Conservation (phyloP, 2,329 filamentous ascomycete species). For the Colletotrichum sp. region DNA sequence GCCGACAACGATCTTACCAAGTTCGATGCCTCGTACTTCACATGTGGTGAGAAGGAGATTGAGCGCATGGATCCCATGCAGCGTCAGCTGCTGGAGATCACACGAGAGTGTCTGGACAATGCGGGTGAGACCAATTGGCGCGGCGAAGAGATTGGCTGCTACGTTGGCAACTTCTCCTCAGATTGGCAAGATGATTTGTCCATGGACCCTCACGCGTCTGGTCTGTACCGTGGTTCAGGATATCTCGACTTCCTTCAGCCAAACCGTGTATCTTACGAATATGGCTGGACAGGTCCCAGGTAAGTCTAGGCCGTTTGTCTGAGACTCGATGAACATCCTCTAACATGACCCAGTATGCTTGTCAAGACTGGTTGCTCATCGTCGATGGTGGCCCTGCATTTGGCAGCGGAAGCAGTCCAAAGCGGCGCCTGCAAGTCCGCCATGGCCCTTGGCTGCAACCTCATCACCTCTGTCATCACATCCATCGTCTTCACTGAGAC, state of each 20-base stretch:
- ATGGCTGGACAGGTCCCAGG: slow-evolving; percentile 35
- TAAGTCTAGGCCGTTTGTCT: not conserved
- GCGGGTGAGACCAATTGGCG: slow-evolving; percentile 29
- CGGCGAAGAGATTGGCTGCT: slow-evolving; percentile 30
- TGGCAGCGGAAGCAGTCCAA: slow-evolving; percentile 32
- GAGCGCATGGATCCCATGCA: slow-evolving; percentile 34
- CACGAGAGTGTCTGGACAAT: slow-evolving; percentile 33
- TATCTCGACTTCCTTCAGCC: slow-evolving; percentile 27
- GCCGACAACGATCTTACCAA: slow-evolving; percentile 25
- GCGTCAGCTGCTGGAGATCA: slow-evolving; percentile 29
- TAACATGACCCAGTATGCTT: slow-evolving; percentile 28
- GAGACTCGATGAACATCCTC: rapidly evolving
- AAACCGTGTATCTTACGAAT: slow-evolving; percentile 36
- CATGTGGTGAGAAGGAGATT: slow-evolving; percentile 29
- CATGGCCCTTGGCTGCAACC: slow-evolving; percentile 35
- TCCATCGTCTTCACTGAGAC: slow-evolving; percentile 24
- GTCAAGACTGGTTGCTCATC: slow-evolving; percentile 41
- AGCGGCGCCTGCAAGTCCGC: slow-evolving; percentile 30
- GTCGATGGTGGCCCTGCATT: slow-evolving; percentile 32
- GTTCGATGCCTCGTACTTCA: slow-evolving; percentile 36
- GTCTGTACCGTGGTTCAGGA: slow-evolving; percentile 22
- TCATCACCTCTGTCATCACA: slow-evolving; percentile 27
- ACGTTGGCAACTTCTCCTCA: slow-evolving; percentile 31
- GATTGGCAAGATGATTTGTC: slow-evolving; percentile 27
- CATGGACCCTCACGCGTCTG: slow-evolving; percentile 7